These are phyloP conservation scores for Diaporthe australafricana DNA, from an alignment of 2,329 filamentous ascomycete species.

Conservation along the genomic window DNA sequence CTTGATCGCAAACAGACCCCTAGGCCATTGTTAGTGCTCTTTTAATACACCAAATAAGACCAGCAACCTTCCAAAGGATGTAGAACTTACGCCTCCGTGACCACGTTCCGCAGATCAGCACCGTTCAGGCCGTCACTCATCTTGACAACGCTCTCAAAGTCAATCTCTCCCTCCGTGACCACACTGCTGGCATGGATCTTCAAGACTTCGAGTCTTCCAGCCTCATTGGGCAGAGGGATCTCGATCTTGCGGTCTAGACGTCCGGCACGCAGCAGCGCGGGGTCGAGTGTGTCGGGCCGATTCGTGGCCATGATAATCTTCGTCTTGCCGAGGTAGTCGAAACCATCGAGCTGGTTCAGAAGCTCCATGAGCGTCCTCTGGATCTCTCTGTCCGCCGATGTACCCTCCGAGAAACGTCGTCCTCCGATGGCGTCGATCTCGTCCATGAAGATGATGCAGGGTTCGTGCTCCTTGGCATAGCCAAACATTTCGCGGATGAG, in stretches of 20 bases:
- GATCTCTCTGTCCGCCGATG: constrained; percentile 96
- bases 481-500: constrained; percentile 99
- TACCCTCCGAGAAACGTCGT: constrained; percentile 95
- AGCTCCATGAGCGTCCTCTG: constrained; percentile 99
- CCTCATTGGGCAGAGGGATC: constrained; percentile 96
- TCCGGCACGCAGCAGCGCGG: constrained; percentile 89
- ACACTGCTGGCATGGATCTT: constrained; percentile 96
- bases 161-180: constrained; percentile 91
- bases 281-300: constrained; percentile 94
- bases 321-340: constrained; percentile 99
- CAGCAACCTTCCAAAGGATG: not conserved
- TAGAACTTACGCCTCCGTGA: constrained; percentile 91
- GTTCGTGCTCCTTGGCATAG: constrained; percentile 98
- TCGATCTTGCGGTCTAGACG: constrained; percentile 98
- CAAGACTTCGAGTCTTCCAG: constrained; percentile 93
- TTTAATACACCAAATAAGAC: constrained; percentile 36
- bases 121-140: constrained; percentile 99
- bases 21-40: constrained; percentile 49
- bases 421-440: constrained; percentile 99
- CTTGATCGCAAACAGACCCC: constrained; percentile 97
- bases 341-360: constrained; percentile 97
- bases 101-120: constrained; percentile 95
- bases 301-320: constrained; percentile 99
- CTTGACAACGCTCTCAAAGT: constrained; percentile 99
- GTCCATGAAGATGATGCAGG: constrained; percentile 99